phyloP scores from a whole-genome alignment of 306 rosid genomes.

The Trifolium subterraneum region DNA sequence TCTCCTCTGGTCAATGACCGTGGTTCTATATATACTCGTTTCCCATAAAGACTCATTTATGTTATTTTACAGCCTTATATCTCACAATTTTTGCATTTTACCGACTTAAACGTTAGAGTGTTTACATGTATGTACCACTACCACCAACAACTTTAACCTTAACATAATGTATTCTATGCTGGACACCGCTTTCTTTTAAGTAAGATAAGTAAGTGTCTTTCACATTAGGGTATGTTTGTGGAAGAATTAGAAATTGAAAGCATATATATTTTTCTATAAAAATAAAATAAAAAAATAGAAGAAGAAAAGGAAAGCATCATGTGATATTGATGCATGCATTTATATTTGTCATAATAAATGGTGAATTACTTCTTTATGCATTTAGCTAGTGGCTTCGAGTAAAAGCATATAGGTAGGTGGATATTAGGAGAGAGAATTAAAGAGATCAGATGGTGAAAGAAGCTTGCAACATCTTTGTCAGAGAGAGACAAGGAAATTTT shows the following conservation, averaged over 20 bases:
- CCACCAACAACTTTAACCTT: too few species aligned
- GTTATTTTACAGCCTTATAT: too few species aligned
- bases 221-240: background rate
- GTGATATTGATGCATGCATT: background rate
- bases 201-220: too few species aligned
- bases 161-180: too few species aligned
- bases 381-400: conserved; percentile 14
- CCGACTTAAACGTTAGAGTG: too few species aligned
- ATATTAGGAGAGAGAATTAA: conserved; percentile 3
- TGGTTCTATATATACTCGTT: too few species aligned
- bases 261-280: background rate
- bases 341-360: background rate
- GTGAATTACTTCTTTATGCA: background rate
- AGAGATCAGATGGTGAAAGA: conserved; percentile 25
- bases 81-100: too few species aligned
- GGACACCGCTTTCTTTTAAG: too few species aligned
- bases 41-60: too few species aligned
- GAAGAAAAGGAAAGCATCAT: background rate
- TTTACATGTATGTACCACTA: too few species aligned
- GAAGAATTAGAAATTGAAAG: background rate
- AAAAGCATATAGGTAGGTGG: conserved; percentile 7
- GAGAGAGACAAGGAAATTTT: conserved; percentile 24
- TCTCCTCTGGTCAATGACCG: too few species aligned
- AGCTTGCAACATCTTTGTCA: conserved; percentile 41
- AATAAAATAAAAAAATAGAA: background rate